Evolutionary conservation across 306 rosid species (phyloP).

Genomic region (Myrica gale): DNA sequence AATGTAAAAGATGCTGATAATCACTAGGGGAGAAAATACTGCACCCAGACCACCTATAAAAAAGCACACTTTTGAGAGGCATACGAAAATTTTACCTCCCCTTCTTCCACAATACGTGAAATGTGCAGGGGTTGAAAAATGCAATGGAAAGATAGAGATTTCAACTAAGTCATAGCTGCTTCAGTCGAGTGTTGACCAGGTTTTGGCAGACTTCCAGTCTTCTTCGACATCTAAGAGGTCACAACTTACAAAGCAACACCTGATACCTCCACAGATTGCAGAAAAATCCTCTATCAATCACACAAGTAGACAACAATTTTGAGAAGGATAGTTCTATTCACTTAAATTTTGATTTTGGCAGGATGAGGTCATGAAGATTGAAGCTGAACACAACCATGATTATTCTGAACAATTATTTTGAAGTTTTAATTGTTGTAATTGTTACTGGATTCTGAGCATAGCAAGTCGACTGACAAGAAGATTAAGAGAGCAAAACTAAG

Average conservation of each 20-base stretch:
- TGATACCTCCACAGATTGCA: conserved; percentile 3
- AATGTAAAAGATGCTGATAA: not conserved
- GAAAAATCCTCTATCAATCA: not conserved
- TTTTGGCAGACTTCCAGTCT: not conserved
- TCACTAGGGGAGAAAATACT: not conserved
- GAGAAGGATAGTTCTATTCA: not conserved
- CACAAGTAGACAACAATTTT: not conserved
- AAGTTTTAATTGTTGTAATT: not conserved
- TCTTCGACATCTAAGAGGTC: not conserved
- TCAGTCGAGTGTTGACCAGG: not conserved
- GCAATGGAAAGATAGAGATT: not conserved
- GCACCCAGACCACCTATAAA: not conserved
- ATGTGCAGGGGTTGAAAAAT: not conserved
- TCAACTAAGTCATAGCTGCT: not conserved
- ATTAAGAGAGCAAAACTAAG: conserved; percentile 7
- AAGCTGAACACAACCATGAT: not conserved
- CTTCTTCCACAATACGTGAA: not conserved
- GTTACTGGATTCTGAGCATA: not conserved
- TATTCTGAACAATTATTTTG: not conserved
- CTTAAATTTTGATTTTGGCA: not conserved
- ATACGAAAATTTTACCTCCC: not conserved
- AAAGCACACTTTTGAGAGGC: not conserved
- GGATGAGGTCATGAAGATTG: not conserved
- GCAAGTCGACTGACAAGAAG: not conserved
- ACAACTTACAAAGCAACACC: not conserved